These are phyloP conservation scores for Linnemannia exigua DNA, from an alignment of 192 early-diverging fungal genomes.

Conservation along the genomic window DNA sequence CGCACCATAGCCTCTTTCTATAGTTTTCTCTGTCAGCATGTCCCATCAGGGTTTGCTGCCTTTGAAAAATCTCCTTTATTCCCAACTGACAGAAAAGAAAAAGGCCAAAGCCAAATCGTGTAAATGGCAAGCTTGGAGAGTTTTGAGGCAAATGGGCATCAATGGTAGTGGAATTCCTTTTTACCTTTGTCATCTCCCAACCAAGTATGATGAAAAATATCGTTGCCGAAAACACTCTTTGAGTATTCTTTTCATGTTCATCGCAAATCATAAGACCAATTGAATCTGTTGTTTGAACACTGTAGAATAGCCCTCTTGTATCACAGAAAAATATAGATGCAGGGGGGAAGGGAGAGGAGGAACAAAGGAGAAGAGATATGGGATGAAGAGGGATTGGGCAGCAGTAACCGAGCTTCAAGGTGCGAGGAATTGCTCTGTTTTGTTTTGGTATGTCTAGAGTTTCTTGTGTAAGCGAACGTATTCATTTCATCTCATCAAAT, in stretches of 20 bases:
- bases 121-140: no score
- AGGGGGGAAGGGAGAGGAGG: background rate
- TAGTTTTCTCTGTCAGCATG: background rate
- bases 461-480: conserved; percentile 8
- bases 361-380: no score
- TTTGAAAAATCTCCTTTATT: conserved; percentile 1
- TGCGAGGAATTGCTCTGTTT: background rate
- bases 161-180: no score
- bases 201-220: no score
- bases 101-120: background rate
- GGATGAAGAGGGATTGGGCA: background rate
- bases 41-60: conserved; percentile 8
- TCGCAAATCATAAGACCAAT: background rate
- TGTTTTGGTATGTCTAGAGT: background rate
- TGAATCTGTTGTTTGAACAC: background rate
- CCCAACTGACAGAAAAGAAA: background rate
- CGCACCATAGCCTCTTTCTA: no score
- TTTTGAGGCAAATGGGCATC: no score
- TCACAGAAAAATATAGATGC: conserved; percentile 1
- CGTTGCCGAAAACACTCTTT: no score
- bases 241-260: background rate
- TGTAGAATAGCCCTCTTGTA: background rate
- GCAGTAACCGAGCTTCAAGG: background rate
- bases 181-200: no score
- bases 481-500: no score